Evolutionary conservation across 768 basidiomycete species (phyloP), one percentile per base, ranked within the genome.

Genomic region (Russula lepida): DNA sequence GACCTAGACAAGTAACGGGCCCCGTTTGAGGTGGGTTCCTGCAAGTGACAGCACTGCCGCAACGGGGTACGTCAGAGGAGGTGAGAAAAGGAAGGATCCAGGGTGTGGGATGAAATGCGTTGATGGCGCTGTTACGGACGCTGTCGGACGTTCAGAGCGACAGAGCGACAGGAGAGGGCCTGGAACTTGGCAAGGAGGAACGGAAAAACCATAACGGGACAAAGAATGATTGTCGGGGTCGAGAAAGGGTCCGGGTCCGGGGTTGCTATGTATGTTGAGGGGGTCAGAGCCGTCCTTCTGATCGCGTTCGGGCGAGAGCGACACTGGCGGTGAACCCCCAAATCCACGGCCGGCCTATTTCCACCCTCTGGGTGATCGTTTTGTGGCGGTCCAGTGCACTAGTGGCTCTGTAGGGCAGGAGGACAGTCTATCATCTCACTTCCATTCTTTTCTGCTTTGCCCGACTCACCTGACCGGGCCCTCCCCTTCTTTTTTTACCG

Each of bases 221-320:
- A 63, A 54, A 46, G 62, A 54, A 44, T 54, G 62, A 63, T 63
- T 63, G 62, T 63, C 62, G 62, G 56, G 30, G 46, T 53, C 56
- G 56, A 44, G 46, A 35, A 47, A 51, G 48, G 48, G 60, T 32
- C 60, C 60, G 51, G 61, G 61, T 13, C 61, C 56, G 44, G 46
- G 56, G 61, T 58, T 62, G 61, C 61, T 58, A 62, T 19, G 60
- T 58, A 58, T 12, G 56, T 25, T 33, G 54, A 32, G 23, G 35
- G 27, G 53, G 19, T 15, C 53, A 41, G 7, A 33, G 21, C 12
- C 27, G 1, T 17, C 21, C 12, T 39, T 53, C 53, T 48, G 59
- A 59, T 60, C 59, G 52, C 46, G 51, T 23, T 44, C n/a, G 8
- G n/a, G 9, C 37, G 58, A 35, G 43, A 28, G 53, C 27, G 46